Evolutionary conservation across 352 stramenopile genomes (phyloP).

Genomic region (Aphanomyces stellatus): DNA sequence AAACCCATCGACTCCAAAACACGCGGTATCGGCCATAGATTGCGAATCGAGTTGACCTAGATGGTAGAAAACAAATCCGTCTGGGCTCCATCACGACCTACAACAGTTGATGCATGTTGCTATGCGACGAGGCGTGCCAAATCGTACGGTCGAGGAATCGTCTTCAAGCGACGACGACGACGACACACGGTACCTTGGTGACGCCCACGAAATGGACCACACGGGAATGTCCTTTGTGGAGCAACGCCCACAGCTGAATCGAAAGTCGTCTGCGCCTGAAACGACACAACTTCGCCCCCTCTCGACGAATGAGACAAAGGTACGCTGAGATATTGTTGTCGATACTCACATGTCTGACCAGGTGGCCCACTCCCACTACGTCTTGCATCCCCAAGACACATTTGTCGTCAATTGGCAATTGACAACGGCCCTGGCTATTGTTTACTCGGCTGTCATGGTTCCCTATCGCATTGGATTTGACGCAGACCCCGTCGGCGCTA

Average conservation of each 20-base stretch:
- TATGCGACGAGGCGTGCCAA: neutral
- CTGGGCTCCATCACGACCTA: no score
- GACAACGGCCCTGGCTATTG: constrained; percentile 58
- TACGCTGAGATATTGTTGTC: neutral
- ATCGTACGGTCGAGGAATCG: neutral
- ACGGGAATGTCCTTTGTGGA: no score
- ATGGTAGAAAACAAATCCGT: no score
- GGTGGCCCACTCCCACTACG: constrained; percentile 23
- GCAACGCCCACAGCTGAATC: no score
- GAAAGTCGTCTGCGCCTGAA: no score
- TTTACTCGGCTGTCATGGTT: constrained; percentile 86
- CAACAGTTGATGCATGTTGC: neutral
- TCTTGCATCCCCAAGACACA: constrained; percentile 64
- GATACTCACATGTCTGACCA: neutral
- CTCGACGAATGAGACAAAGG: neutral
- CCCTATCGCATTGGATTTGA: constrained; percentile 84
- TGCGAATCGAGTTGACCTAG: no score
- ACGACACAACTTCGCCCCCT: no score
- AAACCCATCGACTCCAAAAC: no score
- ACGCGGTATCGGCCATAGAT: no score
- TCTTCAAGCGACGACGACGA: neutral
- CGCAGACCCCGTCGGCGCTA: constrained; percentile 19
- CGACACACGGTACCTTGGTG: no score
- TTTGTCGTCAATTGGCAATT: constrained; percentile 71
- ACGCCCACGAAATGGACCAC: neutral